A percentile compares a stretch with the other conserved stretches of the same genome.
phyloP scores from a whole-genome alignment of 805 yeast genomes.

The Ogataea zsoltii region DNA sequence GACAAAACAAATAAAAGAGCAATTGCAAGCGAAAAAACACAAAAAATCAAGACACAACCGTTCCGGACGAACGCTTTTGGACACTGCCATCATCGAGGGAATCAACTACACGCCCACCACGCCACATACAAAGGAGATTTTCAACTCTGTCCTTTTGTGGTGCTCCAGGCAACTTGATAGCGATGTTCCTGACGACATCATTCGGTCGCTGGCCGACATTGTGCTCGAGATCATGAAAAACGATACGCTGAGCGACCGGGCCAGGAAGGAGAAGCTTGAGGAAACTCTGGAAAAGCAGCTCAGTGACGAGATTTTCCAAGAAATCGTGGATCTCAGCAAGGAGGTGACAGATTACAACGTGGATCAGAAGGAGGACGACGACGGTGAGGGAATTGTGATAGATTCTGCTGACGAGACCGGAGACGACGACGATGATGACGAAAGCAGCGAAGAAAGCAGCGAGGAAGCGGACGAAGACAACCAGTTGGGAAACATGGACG shows the following conservation, averaged over 20 bases:
- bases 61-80: conserved; percentile 32
- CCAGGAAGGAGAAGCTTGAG: conserved; percentile 52
- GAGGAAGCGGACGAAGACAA: conserved; percentile 29
- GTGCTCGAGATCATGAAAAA: conserved; percentile 55
- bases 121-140: conserved; percentile 48
- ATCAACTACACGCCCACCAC: conserved; percentile 65
- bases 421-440: conserved; percentile 32
- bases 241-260: conserved; percentile 42
- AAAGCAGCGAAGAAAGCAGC: conserved; percentile 31
- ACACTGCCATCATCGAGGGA: conserved; percentile 42
- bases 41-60: conserved; percentile 14
- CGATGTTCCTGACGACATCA: conserved; percentile 75
- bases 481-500: conserved; percentile 23
- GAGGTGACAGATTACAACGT: conserved; percentile 51
- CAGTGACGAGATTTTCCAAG: conserved; percentile 45
- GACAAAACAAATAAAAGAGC: conserved; percentile 17
- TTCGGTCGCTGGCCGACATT: conserved; percentile 71
- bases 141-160: conserved; percentile 61
- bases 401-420: conserved; percentile 46
- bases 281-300: conserved; percentile 46
- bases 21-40: conserved; percentile 11
- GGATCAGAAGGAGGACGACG: conserved; percentile 28
- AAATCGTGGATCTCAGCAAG: conserved; percentile 44
- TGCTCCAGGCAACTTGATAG: conserved; percentile 54
- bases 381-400: conserved; percentile 32